These are phyloP conservation scores for Taiozyma sp. DNA, from an alignment of 1,139 yeast genomes.

Conservation along the genomic window DNA sequence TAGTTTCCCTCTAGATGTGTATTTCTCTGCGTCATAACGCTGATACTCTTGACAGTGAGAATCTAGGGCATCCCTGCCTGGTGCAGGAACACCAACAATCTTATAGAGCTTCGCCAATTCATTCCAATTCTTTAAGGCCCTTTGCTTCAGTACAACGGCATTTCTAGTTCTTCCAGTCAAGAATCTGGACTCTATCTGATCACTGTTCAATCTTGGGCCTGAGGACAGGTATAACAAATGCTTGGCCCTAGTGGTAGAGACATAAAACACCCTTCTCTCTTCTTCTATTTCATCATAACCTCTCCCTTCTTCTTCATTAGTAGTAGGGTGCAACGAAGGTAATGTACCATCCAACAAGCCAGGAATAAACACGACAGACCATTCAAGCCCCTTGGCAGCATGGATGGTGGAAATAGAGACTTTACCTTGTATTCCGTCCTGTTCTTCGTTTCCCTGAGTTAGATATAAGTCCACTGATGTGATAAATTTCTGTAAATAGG, in stretches of 20 bases:
- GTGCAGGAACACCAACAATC: neutral
- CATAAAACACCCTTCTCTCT: slow-evolving; percentile 81
- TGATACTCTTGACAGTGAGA: neutral
- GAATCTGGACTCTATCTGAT: slow-evolving; percentile 5
- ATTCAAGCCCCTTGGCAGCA: slow-evolving; percentile 89
- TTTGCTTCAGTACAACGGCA: neutral
- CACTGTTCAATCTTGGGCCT: slow-evolving; percentile 1
- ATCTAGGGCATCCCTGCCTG: neutral
- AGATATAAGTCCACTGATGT: slow-evolving; percentile 57
- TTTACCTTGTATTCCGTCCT: slow-evolving; percentile 14
- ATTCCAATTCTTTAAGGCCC: neutral
- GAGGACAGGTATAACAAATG: slow-evolving; percentile 32
- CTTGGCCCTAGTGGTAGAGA: slow-evolving; percentile 84
- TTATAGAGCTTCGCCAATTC: slow-evolving; percentile 1
- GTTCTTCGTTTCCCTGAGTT: slow-evolving; percentile 19
- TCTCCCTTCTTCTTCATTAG: slow-evolving; percentile 25
- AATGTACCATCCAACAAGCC: slow-evolving; percentile 55
- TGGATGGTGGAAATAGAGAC: slow-evolving; percentile 72
- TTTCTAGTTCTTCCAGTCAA: neutral
- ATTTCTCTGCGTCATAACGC: neutral
- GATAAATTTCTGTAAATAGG: slow-evolving; percentile 45
- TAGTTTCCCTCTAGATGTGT: neutral
- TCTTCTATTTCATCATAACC: slow-evolving; percentile 40
- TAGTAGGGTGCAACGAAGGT: slow-evolving; percentile 40
- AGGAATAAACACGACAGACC: slow-evolving; percentile 89